Evolutionary conservation across 192 early-diverging fungal species (phyloP), one percentile per base, ranked within the genome.

Genomic region (Piromyces finnis): DNA sequence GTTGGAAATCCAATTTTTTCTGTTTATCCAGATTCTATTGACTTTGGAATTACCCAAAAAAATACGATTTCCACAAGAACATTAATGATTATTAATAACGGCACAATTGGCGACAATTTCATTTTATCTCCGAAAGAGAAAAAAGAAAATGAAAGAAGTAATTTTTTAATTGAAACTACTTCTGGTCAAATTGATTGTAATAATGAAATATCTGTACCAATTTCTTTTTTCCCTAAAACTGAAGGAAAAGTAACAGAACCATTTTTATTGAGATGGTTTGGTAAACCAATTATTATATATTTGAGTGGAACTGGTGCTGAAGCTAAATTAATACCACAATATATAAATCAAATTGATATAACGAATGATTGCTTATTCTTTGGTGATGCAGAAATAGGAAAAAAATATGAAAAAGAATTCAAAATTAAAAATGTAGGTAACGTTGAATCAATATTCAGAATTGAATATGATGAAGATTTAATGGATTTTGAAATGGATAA

Each of bases 1-100:
- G 84, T 91, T 22, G 90, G 90, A n/a, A 84, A 84, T 77, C 89
- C 90, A 2, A 81, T 82, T 28, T 82, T 91, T 41, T 78, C 37
- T 27, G 78, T 88, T 28, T 82, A 81, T 32, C 84, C 86, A 6
- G 29, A 29, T 12, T 29, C 79, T 0, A 29, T 91, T 5, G 89
- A 91, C 35, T 91, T 90, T 85, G 90, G 90, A 12, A 84, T 90
- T 12, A 83, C 90, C 5, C 37, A 77, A 12, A 41, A 83, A 41
- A 82, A 85, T 11, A 86, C 86, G 35, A 77, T 83, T n/a, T 84
- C 80, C 27, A 80, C 83, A 4, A 82, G 85, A 29, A 84, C 84
- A 9, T 17, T 91, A 30, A 30, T 82, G 1, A 82, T 91, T 9
- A 68, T n/a, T 68, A 68, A 68, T 68, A 68, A 68, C n/a, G 51